Percentiles rank a stretch among this genome's conserved stretches.
phyloP scores from a whole-genome alignment of 2,329 filamentous ascomycete species.

The Aspergillus aculeatus region DNA sequence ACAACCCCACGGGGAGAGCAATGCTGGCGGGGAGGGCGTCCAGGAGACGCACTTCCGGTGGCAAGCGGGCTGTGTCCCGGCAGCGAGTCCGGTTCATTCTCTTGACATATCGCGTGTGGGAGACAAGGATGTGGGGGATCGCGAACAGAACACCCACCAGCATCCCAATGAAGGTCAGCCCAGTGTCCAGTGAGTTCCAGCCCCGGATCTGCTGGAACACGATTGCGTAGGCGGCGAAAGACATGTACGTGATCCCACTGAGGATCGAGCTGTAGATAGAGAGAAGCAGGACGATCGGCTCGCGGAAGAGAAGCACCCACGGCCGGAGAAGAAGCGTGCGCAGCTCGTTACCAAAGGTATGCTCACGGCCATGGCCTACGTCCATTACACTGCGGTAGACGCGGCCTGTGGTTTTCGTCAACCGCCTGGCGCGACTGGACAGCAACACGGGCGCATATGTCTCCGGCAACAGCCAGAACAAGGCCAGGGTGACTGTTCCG shows the following conservation, averaged over 20 bases:
- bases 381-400: background rate
- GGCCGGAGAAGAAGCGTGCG: slow-evolving; percentile 4
- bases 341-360: background rate
- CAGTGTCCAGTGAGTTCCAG: background rate
- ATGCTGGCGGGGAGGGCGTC: background rate
- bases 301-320: slow-evolving; percentile 6
- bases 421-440: background rate
- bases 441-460: slow-evolving; percentile 11
- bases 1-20: slow-evolving; percentile 5
- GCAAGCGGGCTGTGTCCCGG: background rate
- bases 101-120: background rate
- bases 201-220: slow-evolving; percentile 5
- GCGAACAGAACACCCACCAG: background rate
- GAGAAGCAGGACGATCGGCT: slow-evolving; percentile 19
- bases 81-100: background rate
- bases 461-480: slow-evolving; percentile 1
- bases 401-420: background rate
- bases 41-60: slow-evolving; percentile 4
- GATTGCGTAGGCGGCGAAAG: slow-evolving; percentile 9
- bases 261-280: slow-evolving; percentile 13
- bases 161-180: background rate
- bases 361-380: background rate
- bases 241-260: slow-evolving; percentile 9
- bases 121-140: background rate
- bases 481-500: background rate